Evolutionary conservation across 768 basidiomycete genomes (phyloP).

Genomic region (Boletellus ananas): DNA sequence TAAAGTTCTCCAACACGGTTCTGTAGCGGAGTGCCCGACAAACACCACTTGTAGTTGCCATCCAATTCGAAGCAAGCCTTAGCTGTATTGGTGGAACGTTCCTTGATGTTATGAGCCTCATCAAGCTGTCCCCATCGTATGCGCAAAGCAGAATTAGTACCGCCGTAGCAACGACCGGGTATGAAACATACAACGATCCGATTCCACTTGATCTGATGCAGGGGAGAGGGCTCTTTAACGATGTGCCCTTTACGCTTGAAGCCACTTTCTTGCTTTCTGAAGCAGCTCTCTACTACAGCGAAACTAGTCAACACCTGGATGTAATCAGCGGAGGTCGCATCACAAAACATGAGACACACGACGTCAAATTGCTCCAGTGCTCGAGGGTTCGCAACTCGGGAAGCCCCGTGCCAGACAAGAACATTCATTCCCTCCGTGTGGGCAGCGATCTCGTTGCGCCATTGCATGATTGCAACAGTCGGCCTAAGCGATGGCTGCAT

Average conservation of each 20-base stretch:
- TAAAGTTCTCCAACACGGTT: conserved; percentile 99
- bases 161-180: not conserved
- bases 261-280: conserved; percentile 88
- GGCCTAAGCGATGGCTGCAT: conserved; percentile 29
- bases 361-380: conserved; percentile 86
- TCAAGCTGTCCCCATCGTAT: conserved; percentile 56
- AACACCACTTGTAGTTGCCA: conserved; percentile 85
- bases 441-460: conserved; percentile 88
- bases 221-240: conserved; percentile 81
- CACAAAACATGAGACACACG: conserved; percentile 38
- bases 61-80: conserved; percentile 93
- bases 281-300: conserved; percentile 85
- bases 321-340: conserved; percentile 3
- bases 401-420: conserved; percentile 87
- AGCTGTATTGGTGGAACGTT: conserved; percentile 89
- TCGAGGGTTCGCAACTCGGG: conserved; percentile 60
- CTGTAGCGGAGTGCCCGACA: conserved; percentile 94
- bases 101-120: conserved; percentile 98
- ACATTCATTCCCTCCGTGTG: conserved; percentile 85
- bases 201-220: conserved; percentile 86
- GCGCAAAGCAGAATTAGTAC: not conserved
- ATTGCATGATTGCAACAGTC: conserved; percentile 65
- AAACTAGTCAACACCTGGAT: conserved; percentile 78
- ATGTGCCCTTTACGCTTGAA: conserved; percentile 84
- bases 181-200: conserved; percentile 58